These are phyloP conservation scores for Pythium volutum DNA, from an alignment of 352 stramenopile species.

Conservation along the genomic window DNA sequence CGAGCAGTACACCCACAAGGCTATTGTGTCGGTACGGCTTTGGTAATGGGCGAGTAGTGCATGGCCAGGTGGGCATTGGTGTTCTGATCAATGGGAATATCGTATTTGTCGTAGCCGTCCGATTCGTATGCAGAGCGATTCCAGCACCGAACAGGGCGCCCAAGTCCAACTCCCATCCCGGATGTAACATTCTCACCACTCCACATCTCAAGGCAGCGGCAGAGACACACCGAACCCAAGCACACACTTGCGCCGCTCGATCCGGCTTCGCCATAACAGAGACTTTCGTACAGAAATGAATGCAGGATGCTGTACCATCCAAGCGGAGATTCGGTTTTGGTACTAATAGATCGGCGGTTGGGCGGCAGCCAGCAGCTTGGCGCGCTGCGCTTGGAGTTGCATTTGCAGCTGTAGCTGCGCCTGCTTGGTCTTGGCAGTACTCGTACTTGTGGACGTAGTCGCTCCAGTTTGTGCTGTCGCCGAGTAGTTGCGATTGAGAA, in stretches of 20 bases:
- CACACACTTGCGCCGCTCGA: neutral
- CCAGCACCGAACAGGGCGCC: conserved; percentile 17
- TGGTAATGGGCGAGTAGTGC: neutral
- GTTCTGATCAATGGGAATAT: neutral
- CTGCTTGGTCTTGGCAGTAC: conserved; percentile 56
- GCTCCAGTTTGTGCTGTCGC: neutral
- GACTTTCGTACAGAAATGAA: neutral
- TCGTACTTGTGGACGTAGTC: conserved; percentile 22
- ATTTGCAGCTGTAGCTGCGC: conserved; percentile 41
- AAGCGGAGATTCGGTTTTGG: no score
- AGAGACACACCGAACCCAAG: neutral
- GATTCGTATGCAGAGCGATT: conserved; percentile 39
- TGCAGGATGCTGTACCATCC: no score
- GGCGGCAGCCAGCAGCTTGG: conserved; percentile 21
- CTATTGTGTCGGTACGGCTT: conserved; percentile 36
- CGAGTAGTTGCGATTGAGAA: conserved; percentile 66
- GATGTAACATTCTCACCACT: neutral
- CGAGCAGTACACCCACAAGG: conserved; percentile 53
- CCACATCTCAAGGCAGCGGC: neutral
- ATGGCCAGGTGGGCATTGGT: neutral
- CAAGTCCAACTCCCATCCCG: neutral
- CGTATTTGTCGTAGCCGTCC: conserved; percentile 2
- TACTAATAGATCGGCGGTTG: conserved; percentile 27
- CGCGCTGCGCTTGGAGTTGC: conserved; percentile 38
- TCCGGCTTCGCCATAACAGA: neutral